Conservation (phyloP, 345 rosid genomes). For the Carallia brachiata region DNA sequence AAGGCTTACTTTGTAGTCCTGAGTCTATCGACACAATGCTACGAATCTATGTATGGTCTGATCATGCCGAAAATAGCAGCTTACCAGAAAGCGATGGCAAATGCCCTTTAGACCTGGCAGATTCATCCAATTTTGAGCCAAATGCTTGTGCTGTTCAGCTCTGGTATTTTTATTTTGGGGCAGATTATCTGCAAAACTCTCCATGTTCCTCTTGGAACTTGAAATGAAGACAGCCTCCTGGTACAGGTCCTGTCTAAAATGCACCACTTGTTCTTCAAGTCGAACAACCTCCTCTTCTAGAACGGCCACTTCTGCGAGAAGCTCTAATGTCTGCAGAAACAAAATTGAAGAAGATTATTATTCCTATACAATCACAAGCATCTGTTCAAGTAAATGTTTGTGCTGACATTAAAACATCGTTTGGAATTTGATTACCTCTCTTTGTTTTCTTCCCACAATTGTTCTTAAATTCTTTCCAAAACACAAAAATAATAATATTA, state of each 20-base stretch:
- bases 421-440: background rate
- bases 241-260: slow-evolving; percentile 65
- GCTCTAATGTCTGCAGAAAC: slow-evolving; percentile 64
- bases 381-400: background rate
- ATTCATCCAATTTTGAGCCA: slow-evolving; percentile 20
- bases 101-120: slow-evolving; percentile 25
- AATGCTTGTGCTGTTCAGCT: slow-evolving; percentile 25
- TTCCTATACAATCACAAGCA: background rate
- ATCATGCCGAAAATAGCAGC: slow-evolving; percentile 2
- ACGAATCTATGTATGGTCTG: background rate
- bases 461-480: background rate
- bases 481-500: background rate
- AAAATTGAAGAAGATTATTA: slow-evolving; percentile 20
- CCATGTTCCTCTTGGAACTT: slow-evolving; percentile 45
- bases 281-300: slow-evolving; percentile 84
- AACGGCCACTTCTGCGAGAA: slow-evolving; percentile 95
- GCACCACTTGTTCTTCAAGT: slow-evolving; percentile 78
- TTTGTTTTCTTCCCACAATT: background rate
- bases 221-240: slow-evolving; percentile 70
- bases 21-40: background rate
- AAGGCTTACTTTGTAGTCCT: background rate
- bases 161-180: slow-evolving; percentile 27
- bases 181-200: slow-evolving; percentile 32
- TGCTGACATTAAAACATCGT: slow-evolving; percentile 4
- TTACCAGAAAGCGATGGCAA: slow-evolving; percentile 39